A percentile compares a stretch with the other conserved stretches of the same genome.
Evolutionary conservation across 768 basidiomycete species (phyloP).

Genomic region (Boletus fagicola): DNA sequence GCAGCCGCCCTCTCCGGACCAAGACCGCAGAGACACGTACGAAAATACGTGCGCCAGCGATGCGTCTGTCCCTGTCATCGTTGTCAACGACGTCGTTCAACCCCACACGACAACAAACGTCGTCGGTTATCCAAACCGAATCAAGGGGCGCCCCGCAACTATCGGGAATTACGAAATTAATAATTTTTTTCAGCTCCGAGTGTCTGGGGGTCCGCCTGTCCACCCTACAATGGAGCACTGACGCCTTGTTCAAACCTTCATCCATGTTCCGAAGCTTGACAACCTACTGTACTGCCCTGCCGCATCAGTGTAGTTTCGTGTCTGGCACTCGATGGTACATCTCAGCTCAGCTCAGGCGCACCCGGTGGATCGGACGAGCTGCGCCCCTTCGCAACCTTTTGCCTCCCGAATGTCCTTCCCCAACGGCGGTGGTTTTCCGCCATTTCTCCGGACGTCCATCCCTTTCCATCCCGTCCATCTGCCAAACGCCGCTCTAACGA

Average conservation of each 20-base stretch:
- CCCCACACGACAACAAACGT: background rate
- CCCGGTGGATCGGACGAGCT: background rate
- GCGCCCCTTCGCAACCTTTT: background rate
- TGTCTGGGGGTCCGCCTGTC: background rate
- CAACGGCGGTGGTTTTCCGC: background rate
- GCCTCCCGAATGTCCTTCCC: background rate
- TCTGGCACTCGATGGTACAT: background rate
- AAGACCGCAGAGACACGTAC: background rate
- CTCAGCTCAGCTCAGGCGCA: background rate
- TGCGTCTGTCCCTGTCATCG: background rate
- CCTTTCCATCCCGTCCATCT: background rate
- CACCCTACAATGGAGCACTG: background rate
- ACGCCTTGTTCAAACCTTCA: background rate
- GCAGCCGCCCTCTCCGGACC: too few species aligned
- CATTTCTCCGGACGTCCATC: background rate
- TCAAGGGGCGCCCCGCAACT: background rate
- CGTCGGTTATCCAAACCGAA: background rate
- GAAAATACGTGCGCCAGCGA: too few species aligned
- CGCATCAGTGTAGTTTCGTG: background rate
- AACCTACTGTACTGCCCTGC: background rate
- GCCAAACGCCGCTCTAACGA: slow-evolving; percentile 4
- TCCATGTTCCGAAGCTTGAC: background rate
- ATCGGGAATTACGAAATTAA: background rate
- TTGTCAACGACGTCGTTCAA: background rate
- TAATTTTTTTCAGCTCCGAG: background rate